Base-by-base conservation (phyloP, 2,329 filamentous ascomycete genomes). In the Apiospora pterosperma region DNA sequence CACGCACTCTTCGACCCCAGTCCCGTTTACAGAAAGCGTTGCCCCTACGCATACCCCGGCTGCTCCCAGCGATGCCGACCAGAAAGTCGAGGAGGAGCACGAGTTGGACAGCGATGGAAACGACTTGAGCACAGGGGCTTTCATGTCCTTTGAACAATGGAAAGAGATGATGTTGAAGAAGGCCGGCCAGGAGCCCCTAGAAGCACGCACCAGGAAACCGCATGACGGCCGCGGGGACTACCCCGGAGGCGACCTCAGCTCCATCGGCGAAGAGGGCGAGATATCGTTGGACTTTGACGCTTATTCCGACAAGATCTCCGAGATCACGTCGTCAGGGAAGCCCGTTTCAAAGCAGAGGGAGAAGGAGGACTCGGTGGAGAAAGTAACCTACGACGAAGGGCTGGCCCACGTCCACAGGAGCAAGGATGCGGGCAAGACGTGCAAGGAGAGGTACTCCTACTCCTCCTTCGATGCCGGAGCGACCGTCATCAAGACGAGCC, bases 111-210 rank as follows among this genome's bases (percentile, higher is more conserved):
- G 91, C 12, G 90, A 75, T 59, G 73, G 71, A 2, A 73, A 92
- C 72, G 91, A 92, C 69, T 86, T 90, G 58, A 79, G 78, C 59
- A 78, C 79, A 2, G 76, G 77, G 59, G 90, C 93, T 7, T 98
- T 98, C 76, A 88, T 98, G 71, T 97, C 96, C 0, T 99, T 99
- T 71, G 96, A 98, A 75, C 95, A 98, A 72, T 99, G 96, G 96
- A 98, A 97, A 80, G 92, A 91, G 73, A 91, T 94, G 82, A 97
- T 97, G 79, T 81, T 98, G 21, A 92, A 90, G 62, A 92, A 93
- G 74, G 90, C 88, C 4, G 95, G 93, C 14, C 95, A 97, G 73
- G 84, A 87, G 63, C 81, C 82, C 6, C 77, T 93, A 81, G 74
- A 91, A 79, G 69, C 92, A 85, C 77, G 89, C 85, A 77, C 84